Base-by-base conservation (phyloP, 441 rosid genomes). In the Erysimum cheiri region DNA sequence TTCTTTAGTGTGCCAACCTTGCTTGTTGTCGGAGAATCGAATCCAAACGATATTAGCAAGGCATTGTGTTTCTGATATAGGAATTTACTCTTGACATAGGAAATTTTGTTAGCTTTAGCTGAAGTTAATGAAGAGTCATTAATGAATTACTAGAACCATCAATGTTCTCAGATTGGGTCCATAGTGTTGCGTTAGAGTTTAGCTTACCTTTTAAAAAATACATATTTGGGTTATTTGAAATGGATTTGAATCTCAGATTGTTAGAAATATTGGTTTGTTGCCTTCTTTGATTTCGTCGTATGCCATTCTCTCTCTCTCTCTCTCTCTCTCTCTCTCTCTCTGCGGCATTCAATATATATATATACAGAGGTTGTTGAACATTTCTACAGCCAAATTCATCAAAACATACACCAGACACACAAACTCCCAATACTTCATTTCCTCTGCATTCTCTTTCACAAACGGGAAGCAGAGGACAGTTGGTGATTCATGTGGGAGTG, bases 401-500 rank as follows among this genome's bases (percentile, higher is more conserved):
- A 91, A 94, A 81, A 91, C 96, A 40, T 94, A 91, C 77, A 79
- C 81, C 7, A 90, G 96, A 56, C 98, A 89, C 60, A 47, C 44
- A 15, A 93, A 88, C 77, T 82, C 90, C 0, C 85, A 93, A 66
- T 91, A 70, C 79, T 83, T 91, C 74, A 71, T 86, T 64, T 79
- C 96, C 22, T 82, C 98, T 4, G 72, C 91, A 29, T 93, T 93
- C 74, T 91, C 97, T 0, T 70, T 84, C 47, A 88, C 90, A 37
- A 87, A 86, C 55, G 97, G 96, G 49, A 90, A 80, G 80, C 78
- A 75, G 54, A 93, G 71, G 98, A 93, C 67, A 84, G 79, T 22
- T 81, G 84, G 87, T 91, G 8, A 24, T 91, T 85, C 80, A 61
- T 88, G 78, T 91, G 97, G 98, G 98, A 94, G 78, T 91, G 97